Conservation (phyloP, 2,329 filamentous ascomycete genomes). For the Diaporthe aspalathi region DNA sequence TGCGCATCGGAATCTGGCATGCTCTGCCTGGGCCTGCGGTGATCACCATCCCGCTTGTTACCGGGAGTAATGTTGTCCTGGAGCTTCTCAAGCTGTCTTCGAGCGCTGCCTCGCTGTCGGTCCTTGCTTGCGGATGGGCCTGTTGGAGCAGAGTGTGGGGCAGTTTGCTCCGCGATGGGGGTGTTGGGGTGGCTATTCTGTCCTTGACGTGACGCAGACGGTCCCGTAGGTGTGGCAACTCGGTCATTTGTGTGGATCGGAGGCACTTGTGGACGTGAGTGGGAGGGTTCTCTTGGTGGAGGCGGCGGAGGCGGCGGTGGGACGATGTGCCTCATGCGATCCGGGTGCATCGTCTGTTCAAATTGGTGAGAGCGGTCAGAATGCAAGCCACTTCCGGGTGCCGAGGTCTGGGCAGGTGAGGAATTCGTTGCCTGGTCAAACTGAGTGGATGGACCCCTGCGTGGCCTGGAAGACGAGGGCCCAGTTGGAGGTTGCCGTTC, state of each 20-base stretch:
- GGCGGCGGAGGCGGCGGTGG: slow-evolving; percentile 47
- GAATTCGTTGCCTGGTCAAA: slow-evolving; percentile 49
- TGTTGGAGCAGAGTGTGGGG: slow-evolving; percentile 43
- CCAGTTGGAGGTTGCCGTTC: slow-evolving; percentile 66
- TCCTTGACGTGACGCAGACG: slow-evolving; percentile 41
- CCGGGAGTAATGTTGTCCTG: slow-evolving; percentile 55
- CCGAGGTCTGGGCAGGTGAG: slow-evolving; percentile 39
- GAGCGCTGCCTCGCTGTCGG: slow-evolving; percentile 52
- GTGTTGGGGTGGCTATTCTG: slow-evolving; percentile 47
- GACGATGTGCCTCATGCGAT: slow-evolving; percentile 61
- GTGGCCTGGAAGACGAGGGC: slow-evolving; percentile 61
- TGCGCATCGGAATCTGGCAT: slow-evolving; percentile 67
- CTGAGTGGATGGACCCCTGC: slow-evolving; percentile 52
- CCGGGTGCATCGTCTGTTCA: slow-evolving; percentile 58
- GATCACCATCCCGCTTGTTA: slow-evolving; percentile 44
- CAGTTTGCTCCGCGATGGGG: slow-evolving; percentile 43
- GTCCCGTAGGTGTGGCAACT: slow-evolving; percentile 44
- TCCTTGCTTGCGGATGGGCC: slow-evolving; percentile 52
- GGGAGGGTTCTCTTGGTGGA: slow-evolving; percentile 43
- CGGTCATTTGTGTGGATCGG: slow-evolving; percentile 46
- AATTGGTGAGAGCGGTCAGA: slow-evolving; percentile 58
- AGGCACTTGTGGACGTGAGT: slow-evolving; percentile 41
- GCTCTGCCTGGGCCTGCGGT: slow-evolving; percentile 48
- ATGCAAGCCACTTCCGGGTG: slow-evolving; percentile 47
- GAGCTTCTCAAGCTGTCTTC: slow-evolving; percentile 67